A percentile compares a stretch with the other conserved stretches of the same genome.
Evolutionary conservation across 208 protist genomes (phyloP).

Genomic region (Leishmania braziliensis): DNA sequence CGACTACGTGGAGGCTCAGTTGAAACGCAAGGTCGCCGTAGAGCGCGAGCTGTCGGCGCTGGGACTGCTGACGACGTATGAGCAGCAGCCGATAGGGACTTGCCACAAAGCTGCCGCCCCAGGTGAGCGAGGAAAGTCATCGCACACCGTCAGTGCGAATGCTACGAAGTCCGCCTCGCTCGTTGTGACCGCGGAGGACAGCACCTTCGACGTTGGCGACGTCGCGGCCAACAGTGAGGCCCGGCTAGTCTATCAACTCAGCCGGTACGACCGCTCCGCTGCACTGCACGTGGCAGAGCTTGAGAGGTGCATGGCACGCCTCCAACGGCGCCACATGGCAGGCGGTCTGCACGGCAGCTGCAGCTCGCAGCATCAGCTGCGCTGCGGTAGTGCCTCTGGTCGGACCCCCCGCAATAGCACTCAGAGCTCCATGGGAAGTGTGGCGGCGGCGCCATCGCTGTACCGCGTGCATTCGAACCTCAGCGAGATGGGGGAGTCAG

Average conservation of each 20-base stretch:
- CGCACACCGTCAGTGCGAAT: not conserved
- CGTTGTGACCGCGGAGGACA: constrained; percentile 14
- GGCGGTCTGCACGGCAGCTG: not conserved
- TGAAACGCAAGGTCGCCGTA: constrained; percentile 7
- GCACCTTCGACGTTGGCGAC: constrained; percentile 64
- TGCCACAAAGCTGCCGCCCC: not conserved
- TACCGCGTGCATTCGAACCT: not conserved
- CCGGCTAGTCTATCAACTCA: constrained; percentile 67
- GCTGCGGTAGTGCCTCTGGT: not conserved
- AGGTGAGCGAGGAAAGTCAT: not conserved
- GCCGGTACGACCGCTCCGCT: constrained; percentile 65
- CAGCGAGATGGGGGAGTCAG: not conserved
- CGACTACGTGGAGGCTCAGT: constrained; percentile 30
- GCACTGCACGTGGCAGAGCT: constrained; percentile 58
- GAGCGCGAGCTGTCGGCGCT: constrained; percentile 2
- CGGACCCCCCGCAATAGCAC: constrained; percentile 4
- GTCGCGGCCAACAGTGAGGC: constrained; percentile 76
- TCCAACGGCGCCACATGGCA: constrained; percentile 16
- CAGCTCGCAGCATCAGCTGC: not conserved
- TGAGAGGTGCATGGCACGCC: constrained; percentile 40
- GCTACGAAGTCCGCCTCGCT: not conserved
- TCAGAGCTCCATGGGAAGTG: constrained; percentile 3
- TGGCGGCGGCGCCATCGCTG: not conserved
- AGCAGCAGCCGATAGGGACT: not conserved
- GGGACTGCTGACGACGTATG: constrained; percentile 1